These are phyloP conservation scores for Brassica cretica DNA, from an alignment of 345 rosid genomes.

Conservation along the genomic window DNA sequence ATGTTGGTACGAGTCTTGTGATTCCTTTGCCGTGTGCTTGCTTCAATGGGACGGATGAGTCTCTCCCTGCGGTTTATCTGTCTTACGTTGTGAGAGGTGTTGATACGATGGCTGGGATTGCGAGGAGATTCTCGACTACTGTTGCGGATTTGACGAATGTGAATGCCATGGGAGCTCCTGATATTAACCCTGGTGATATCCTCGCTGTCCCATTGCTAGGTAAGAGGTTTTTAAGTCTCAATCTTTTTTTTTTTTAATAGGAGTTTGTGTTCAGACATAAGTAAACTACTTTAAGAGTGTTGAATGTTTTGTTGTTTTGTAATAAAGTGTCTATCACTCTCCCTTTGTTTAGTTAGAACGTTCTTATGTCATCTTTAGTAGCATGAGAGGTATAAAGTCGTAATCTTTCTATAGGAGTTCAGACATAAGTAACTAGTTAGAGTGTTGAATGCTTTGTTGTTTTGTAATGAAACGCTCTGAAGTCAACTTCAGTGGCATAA, in stretches of 20 bases:
- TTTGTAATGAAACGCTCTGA: background rate
- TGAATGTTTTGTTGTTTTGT: conserved; percentile 8
- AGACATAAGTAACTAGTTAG: background rate
- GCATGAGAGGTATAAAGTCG: background rate
- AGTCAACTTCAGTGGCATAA: background rate
- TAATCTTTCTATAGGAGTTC: background rate
- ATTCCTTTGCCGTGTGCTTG: conserved; percentile 95
- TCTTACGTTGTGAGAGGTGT: conserved; percentile 75
- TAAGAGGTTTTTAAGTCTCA: conserved; percentile 21
- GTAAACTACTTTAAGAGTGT: background rate
- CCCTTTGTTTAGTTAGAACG: background rate
- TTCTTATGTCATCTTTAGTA: background rate
- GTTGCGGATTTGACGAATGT: conserved; percentile 90
- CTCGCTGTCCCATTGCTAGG: conserved; percentile 87
- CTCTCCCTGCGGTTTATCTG: conserved; percentile 74
- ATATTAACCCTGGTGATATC: conserved; percentile 71
- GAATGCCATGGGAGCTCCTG: conserved; percentile 86
- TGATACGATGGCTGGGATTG: conserved; percentile 72
- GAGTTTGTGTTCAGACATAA: background rate
- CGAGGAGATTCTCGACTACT: conserved; percentile 66
- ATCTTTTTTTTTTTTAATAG: background rate
- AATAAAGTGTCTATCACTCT: background rate
- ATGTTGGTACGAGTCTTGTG: conserved; percentile 70
- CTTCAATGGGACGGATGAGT: conserved; percentile 82
- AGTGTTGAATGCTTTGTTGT: background rate